Evolutionary conservation across 2,329 filamentous ascomycete species (phyloP).

Genomic region (Malbranchea zuffiana): DNA sequence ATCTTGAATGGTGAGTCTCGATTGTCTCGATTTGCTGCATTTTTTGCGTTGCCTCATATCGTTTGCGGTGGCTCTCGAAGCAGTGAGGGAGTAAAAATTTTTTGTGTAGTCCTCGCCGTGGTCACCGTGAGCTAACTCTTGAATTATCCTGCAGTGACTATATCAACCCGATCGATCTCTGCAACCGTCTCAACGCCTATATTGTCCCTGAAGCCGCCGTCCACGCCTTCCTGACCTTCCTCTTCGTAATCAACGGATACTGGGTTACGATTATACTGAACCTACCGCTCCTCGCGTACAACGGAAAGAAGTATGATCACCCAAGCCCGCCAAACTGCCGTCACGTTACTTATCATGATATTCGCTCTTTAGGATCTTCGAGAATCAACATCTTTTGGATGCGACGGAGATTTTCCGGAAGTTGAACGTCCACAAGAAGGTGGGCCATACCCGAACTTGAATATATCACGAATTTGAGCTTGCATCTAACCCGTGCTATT

Average conservation of each 20-base stretch:
- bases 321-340: not conserved
- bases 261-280: conserved; percentile 91
- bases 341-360: conserved; percentile 11
- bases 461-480: not conserved
- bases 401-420: conserved; percentile 99
- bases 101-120: no score
- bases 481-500: not conserved
- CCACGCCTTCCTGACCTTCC: conserved; percentile 85
- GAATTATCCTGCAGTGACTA: conserved; percentile 61
- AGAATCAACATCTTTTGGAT: conserved; percentile 93
- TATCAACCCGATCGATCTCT: conserved; percentile 99
- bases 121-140: conserved; percentile 5
- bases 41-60: not conserved
- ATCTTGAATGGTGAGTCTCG: conserved; percentile 85
- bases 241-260: conserved; percentile 98
- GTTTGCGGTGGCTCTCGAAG: not conserved
- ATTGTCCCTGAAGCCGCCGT: conserved; percentile 97
- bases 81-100: no score
- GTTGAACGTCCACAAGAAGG: conserved; percentile 98
- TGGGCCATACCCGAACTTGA: conserved; percentile 34
- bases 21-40: not conserved
- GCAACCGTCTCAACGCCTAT: conserved; percentile 99
- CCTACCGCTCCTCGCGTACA: conserved; percentile 82
- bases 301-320: conserved; percentile 82
- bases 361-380: conserved; percentile 60